Percentiles rank a stretch among this genome's conserved stretches.
These are phyloP conservation scores for Psilocybe azurescens DNA, from an alignment of 768 basidiomycete species.

Conservation along the genomic window DNA sequence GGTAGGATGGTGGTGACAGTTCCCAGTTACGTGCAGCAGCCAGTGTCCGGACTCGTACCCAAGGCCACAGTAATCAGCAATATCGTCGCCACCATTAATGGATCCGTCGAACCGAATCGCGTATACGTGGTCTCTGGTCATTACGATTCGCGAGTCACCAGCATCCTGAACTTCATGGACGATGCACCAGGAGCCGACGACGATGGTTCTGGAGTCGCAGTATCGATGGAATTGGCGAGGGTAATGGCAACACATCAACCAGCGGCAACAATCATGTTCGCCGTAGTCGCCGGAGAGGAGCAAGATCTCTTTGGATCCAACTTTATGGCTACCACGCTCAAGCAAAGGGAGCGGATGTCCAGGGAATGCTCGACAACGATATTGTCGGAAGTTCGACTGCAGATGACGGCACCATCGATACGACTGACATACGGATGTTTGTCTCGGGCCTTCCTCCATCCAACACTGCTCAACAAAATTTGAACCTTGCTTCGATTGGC, in stretches of 20 bases:
- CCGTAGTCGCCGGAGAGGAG: conserved; percentile 56
- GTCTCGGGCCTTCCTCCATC: conserved; percentile 53
- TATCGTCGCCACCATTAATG: conserved; percentile 54
- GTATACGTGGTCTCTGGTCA: conserved; percentile 60
- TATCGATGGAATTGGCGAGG: conserved; percentile 56
- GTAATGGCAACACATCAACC: conserved; percentile 53
- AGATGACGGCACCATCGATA: conserved; percentile 51
- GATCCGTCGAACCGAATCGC: conserved; percentile 53
- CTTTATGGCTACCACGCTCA: conserved; percentile 51
- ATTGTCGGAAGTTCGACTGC: conserved; percentile 58
- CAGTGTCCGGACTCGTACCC: conserved; percentile 36
- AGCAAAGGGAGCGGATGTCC: conserved; percentile 50
- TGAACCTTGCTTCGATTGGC: conserved; percentile 43
- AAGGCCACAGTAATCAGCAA: conserved; percentile 52
- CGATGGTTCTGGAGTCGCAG: conserved; percentile 59
- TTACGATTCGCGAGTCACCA: conserved; percentile 54
- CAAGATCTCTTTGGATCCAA: conserved; percentile 55
- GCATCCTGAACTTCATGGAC: conserved; percentile 41
- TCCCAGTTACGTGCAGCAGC: conserved; percentile 49
- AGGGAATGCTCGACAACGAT: conserved; percentile 64
- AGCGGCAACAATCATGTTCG: conserved; percentile 57
- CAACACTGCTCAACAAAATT: conserved; percentile 41
- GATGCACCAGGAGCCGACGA: conserved; percentile 60
- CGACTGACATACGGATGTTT: conserved; percentile 57
- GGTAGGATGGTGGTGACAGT: conserved; percentile 50